Evolutionary conservation across 805 yeast species (phyloP).

Genomic region (Candida peoriensis): DNA sequence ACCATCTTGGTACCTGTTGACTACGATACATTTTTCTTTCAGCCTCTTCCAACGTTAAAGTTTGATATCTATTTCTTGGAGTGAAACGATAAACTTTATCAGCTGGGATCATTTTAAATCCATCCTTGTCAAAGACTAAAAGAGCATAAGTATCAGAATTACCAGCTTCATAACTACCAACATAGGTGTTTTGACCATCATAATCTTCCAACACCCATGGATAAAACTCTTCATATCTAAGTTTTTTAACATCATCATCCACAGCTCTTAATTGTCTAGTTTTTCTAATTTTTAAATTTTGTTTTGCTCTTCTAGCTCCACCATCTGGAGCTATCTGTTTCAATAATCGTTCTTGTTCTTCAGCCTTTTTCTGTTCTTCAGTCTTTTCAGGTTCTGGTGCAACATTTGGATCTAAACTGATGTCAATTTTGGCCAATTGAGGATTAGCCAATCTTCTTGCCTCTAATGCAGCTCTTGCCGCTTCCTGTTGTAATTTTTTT

Average conservation of each 20-base stretch:
- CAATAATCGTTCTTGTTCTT: constrained; percentile 29
- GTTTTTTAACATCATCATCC: constrained; percentile 75
- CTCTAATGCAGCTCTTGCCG: constrained; percentile 29
- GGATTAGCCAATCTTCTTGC: constrained; percentile 17
- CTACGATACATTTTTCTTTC: constrained; percentile 89
- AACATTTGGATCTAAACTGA: constrained; percentile 20
- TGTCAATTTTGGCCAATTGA: constrained; percentile 10
- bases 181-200: constrained; percentile 91
- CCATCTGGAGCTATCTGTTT: constrained; percentile 91
- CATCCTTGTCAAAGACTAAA: constrained; percentile 67
- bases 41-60: constrained; percentile 92
- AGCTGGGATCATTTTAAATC: constrained; percentile 87
- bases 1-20: constrained; percentile 81
- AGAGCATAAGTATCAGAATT: constrained; percentile 80
- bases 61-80: constrained; percentile 88
- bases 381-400: constrained; percentile 29
- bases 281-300: constrained; percentile 64
- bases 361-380: constrained; percentile 34
- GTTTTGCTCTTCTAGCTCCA: constrained; percentile 67
- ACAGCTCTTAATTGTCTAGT: constrained; percentile 79
- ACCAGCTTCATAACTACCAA: constrained; percentile 91
- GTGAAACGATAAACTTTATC: constrained; percentile 93
- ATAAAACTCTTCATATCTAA: constrained; percentile 92
- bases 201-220: constrained; percentile 99
- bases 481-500: constrained; percentile 27